Base-by-base conservation (phyloP, 2,329 filamentous ascomycete species). In the Aspergillus nomiae region DNA sequence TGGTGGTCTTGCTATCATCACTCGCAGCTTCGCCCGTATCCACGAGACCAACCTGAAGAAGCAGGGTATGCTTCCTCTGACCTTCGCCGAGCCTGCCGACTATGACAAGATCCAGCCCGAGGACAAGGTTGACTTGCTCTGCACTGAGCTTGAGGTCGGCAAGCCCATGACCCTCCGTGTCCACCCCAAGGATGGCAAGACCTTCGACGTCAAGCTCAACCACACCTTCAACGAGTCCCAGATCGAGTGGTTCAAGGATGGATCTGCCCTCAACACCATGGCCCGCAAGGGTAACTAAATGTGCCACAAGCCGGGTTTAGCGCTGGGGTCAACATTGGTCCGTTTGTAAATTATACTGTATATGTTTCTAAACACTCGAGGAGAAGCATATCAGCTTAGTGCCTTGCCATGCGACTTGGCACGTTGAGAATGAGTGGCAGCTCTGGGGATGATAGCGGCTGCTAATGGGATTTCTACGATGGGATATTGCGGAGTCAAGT, bases 41-140 rank as follows among this genome's bases (percentile, higher is more conserved):
- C 95, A 99, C 87, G 95, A 99, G 87, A 99, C 95, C 86, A 99
- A 99, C 89, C 84, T 99, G 85, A 99, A 99, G 92, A 99, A 99
- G 90, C 95, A 99, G 89, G 95, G 95, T 83, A 97, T 99, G 94
- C 91, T 99, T 84, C 95, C 95, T 75, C 87, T 99, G 70, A 98
- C 94, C 74, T 99, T 99, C 84, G 83, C 88, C 63, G 89, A 98
- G 78, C 94, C 94, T 62, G 94, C 90, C 78, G 95, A 99, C 82
- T 99, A 99, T 82, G 95, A 99, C 81, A 96, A 92, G 88, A 94
- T 99, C 81, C 88, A 90, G 78, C 91, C 93, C 70, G 90, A 95
- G 65, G 95, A 97, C 86, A 94, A 90, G 83, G 89, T 98, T 72
- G 94, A 97, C 80, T 85, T 99, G 64, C 82, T 93, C 75, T 90